Percentiles rank a stretch among this genome's conserved stretches.
phyloP scores from a whole-genome alignment of 495 filamentous ascomycete genomes.

The Penicillium roqueforti region DNA sequence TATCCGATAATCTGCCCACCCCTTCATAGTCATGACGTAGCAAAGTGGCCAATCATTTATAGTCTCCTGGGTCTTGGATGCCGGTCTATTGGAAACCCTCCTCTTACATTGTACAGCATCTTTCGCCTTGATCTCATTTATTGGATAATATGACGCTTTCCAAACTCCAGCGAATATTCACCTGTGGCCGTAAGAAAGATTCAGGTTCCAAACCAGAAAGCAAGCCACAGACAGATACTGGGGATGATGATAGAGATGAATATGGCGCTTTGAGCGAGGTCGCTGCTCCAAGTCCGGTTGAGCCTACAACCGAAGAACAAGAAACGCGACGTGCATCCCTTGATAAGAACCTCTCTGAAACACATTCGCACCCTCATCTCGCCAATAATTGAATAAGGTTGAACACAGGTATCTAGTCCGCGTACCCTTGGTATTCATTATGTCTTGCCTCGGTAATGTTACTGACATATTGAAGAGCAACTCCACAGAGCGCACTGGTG shows the following conservation, averaged over 20 bases:
- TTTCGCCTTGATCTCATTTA: background rate
- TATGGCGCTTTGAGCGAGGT: background rate
- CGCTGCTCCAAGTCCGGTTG: background rate
- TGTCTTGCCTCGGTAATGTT: background rate
- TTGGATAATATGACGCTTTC: background rate
- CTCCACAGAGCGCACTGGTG: background rate
- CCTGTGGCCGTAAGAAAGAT: background rate
- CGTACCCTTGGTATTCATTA: background rate
- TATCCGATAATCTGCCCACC: background rate
- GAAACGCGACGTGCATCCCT: background rate
- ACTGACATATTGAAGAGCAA: background rate
- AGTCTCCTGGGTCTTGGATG: background rate
- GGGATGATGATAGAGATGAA: background rate
- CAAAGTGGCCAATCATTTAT: background rate
- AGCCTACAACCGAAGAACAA: background rate
- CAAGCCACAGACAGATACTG: background rate
- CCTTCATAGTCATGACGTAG: conserved; percentile 2
- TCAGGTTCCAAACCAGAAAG: background rate
- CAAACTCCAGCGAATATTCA: background rate
- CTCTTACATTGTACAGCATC: background rate
- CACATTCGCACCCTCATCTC: background rate
- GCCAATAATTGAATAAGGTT: background rate
- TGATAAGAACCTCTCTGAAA: background rate
- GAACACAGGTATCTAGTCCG: background rate
- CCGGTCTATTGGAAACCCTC: background rate